Conservation (phyloP, 2,329 filamentous ascomycete species). For the Podosphaera leucotricha region DNA sequence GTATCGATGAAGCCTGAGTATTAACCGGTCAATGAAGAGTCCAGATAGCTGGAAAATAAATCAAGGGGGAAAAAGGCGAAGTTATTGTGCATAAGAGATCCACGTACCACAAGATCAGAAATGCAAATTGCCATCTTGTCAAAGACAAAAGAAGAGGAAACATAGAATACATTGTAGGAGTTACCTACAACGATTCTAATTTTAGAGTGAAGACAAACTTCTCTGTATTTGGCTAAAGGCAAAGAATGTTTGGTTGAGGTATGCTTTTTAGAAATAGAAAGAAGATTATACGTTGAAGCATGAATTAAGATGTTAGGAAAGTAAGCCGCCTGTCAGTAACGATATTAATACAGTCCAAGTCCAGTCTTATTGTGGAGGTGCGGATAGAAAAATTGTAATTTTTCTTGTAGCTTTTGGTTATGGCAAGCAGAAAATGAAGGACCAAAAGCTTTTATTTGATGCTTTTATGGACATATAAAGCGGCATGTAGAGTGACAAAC, state of each 20-base stretch:
- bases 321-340: neutral
- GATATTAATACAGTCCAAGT: neutral
- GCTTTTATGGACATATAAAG: too few species aligned
- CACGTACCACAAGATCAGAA: conserved; percentile 1
- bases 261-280: neutral
- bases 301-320: neutral
- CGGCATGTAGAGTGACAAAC: neutral
- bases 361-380: too few species aligned
- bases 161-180: neutral
- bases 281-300: neutral
- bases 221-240: neutral
- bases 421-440: too few species aligned
- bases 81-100: neutral
- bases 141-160: neutral
- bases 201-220: neutral
- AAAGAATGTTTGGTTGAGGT: neutral
- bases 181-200: neutral
- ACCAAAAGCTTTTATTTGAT: neutral
- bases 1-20: conserved; percentile 60
- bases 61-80: neutral
- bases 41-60: neutral
- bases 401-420: too few species aligned
- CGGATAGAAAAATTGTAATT: too few species aligned
- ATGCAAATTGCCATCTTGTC: neutral
- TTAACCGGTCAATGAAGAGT: neutral